Evolutionary conservation across 345 rosid species (phyloP), one percentile per base, ranked within the genome.

Genomic region (Microcos paniculata): DNA sequence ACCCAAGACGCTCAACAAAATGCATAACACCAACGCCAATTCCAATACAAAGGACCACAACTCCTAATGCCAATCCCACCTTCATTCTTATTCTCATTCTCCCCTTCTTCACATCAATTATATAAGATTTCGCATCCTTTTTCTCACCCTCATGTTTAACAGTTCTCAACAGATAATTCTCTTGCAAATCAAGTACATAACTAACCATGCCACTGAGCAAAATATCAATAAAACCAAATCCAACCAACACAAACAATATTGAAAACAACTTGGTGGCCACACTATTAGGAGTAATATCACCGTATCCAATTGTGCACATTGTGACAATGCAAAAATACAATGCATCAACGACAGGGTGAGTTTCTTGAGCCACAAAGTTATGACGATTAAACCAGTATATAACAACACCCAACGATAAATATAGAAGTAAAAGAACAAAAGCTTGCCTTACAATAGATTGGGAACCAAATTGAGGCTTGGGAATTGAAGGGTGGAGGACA

Each of bases 31-130:
- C 85, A 76, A 79, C 93, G 40, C 99, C 98, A 78, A 89, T 69
- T 49, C 98, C 99, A 52, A 92, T 87, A 64, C 97, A 96, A 70
- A 93, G 79, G 75, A 90, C 89, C 76, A 93, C 93, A 80, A 91
- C 96, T 59, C 90, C 92, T 62, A 93, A 84, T 33, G 99, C 99
- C 82, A 96, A 80, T 8, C 89, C 98, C 69, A 96, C 98, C 89
- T 93, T 96, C 91, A 89, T 83, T 78, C 99, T 86, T 26, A 95
- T 95, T 88, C 99, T 89, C 94, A 93, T 91, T 81, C 99, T 91
- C 76, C 98, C 99, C 74, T 95, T 95, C 83, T 87, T 87, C 73
- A 93, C 85, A 87, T 95, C 98, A 61, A 95, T 76, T 59, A 95
- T 87, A 75, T 84, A 89, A 4, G 90, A 86, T n/a, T 77, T 87